These are phyloP conservation scores for Phyllosticta citrichinensis DNA, from an alignment of 2,329 filamentous ascomycete species.

Conservation along the genomic window DNA sequence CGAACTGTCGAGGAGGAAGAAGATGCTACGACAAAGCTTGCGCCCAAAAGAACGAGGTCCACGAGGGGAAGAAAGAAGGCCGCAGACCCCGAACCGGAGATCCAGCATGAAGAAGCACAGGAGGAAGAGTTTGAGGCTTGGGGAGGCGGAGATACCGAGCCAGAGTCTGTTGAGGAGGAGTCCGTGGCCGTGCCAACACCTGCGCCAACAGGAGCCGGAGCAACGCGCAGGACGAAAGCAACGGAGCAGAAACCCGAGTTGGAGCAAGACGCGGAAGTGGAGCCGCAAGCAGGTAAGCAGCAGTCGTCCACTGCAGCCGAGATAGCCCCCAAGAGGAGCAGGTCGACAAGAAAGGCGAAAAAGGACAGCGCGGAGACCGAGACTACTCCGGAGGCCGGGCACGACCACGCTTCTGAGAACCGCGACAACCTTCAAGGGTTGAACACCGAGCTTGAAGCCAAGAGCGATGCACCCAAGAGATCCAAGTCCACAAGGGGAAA, in stretches of 20 bases:
- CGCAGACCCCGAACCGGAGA: constrained; percentile 5
- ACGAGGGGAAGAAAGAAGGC: constrained; percentile 5
- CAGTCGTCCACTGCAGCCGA: neutral
- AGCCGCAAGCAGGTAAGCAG: neutral
- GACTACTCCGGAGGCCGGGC: constrained; percentile 13
- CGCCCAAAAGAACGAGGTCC: neutral
- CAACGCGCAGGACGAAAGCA: neutral
- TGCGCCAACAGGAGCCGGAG: neutral
- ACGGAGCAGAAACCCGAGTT: neutral
- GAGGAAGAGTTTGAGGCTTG: neutral
- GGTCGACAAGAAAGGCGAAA: neutral
- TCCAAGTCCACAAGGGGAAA: constrained; percentile 1
- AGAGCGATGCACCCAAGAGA: neutral
- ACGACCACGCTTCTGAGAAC: neutral
- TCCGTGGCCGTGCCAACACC: neutral
- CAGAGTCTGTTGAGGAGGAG: neutral
- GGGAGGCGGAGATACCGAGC: neutral
- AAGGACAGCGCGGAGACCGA: constrained; percentile 13
- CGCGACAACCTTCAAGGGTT: constrained; percentile 9
- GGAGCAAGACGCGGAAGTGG: neutral
- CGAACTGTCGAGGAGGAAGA: constrained; percentile 3
- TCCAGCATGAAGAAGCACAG: constrained; percentile 6
- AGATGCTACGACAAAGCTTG: neutral
- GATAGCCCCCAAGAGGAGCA: neutral
- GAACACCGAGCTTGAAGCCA: neutral